Base-by-base conservation (phyloP, 2,329 filamentous ascomycete genomes). In the Cordyceps cicadae region DNA sequence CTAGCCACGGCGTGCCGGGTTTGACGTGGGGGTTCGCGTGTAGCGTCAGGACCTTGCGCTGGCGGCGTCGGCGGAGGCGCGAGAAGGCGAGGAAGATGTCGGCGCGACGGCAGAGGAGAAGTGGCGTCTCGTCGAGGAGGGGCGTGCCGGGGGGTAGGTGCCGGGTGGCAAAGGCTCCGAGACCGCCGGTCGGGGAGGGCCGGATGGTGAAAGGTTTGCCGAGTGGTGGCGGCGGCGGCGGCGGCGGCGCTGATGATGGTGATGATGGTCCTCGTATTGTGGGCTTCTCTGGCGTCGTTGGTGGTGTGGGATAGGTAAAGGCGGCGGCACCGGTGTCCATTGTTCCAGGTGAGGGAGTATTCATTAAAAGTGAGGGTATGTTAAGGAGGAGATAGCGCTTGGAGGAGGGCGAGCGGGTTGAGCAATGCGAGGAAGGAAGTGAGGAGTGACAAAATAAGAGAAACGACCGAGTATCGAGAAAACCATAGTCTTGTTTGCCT, bases 161-260 rank as follows among this genome's bases (percentile, higher is more conserved):
- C 5, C 65, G 67, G 0, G 66, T 63, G 0, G 81, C 80, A 52
- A 83, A 81, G 0, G 72, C 75, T 0, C 81, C 81, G 50, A 75
- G 73, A 1, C 81, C 80, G 0, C 75, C 74, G 1, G 78, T 68
- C 0, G 62, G 53, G 0, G 79, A 81, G 11, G 66, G 66, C 3
- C 69, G 71, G 6, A 83, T 66, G 12, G 71, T 64, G 45, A 83
- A 77, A n/a, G 68, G 55, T 8, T 58, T 46, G 43, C 46, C 29
- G 3, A 11, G 14, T 17, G n/a, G 49, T 14, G 50, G 2, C 5
- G 32, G 55, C 19, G n/a, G n/a, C n/a, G n/a, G n/a, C n/a, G n/a
- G n/a, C n/a, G n/a, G n/a, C n/a, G n/a, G n/a, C n/a, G n/a, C n/a
- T n/a, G n/a, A n/a, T n/a, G n/a, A n/a, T n/a, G n/a, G n/a, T n/a